phyloP scores from a whole-genome alignment of 352 stramenopile species.

The Phytophthora macrochlamydospora region DNA sequence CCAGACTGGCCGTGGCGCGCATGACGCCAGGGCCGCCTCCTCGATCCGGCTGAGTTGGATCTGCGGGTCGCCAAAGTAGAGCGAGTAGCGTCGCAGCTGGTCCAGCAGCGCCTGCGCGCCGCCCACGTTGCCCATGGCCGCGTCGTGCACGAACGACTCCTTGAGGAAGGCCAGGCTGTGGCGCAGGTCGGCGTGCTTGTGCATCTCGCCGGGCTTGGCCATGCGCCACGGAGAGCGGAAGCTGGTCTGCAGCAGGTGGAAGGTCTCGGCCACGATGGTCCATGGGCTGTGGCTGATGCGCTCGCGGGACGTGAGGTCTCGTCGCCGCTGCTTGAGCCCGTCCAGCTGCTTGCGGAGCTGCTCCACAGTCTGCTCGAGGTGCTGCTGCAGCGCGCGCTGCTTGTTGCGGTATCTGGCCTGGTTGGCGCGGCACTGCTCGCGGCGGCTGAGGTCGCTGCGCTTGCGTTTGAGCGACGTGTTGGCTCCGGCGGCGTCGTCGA shows the following conservation, averaged over 20 bases:
- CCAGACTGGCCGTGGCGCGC: slow-evolving; percentile 1
- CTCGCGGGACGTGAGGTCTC: not conserved
- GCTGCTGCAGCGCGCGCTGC: not conserved
- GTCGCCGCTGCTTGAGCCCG: not conserved
- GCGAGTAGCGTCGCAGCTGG: slow-evolving; percentile 8
- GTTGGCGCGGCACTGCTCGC: slow-evolving; percentile 16
- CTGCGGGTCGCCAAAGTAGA: slow-evolving; percentile 11
- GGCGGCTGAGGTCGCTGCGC: not conserved
- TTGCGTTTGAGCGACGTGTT: slow-evolving; percentile 1
- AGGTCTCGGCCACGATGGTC: slow-evolving; percentile 7
- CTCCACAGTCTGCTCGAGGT: slow-evolving; percentile 10
- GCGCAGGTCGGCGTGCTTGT: slow-evolving; percentile 3
- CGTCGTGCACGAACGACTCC: slow-evolving; percentile 10
- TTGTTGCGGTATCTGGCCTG: slow-evolving; percentile 25
- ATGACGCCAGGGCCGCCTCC: not conserved
- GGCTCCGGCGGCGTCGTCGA: not conserved
- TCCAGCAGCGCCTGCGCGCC: slow-evolving; percentile 6
- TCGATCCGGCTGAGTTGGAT: slow-evolving; percentile 10
- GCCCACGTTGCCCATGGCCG: slow-evolving; percentile 3
- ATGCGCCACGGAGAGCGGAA: slow-evolving; percentile 14
- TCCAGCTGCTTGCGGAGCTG: slow-evolving; percentile 2
- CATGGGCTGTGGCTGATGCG: slow-evolving; percentile 5
- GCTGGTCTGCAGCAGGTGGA: slow-evolving; percentile 14
- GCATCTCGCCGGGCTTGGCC: slow-evolving; percentile 7
- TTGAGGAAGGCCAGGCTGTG: slow-evolving; percentile 11